Conservation (phyloP, 495 filamentous ascomycete species). For the Terfezia claveryi region DNA sequence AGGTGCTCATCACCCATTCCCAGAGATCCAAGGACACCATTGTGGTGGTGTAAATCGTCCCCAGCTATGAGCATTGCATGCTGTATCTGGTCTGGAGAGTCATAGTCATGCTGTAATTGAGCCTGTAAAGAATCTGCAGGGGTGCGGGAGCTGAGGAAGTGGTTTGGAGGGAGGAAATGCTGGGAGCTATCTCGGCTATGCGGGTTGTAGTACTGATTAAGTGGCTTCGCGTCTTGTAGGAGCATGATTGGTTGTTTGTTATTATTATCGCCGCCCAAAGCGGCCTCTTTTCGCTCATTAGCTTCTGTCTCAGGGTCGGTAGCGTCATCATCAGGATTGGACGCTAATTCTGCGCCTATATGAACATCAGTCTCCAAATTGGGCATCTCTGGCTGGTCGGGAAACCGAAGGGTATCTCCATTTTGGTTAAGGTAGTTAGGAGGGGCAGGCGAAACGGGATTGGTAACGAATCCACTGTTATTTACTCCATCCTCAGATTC, state of each 20-base stretch:
- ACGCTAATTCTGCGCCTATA: slow-evolving; percentile 24
- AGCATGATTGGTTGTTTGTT: not conserved
- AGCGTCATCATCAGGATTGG: slow-evolving; percentile 14
- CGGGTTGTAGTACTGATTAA: not conserved
- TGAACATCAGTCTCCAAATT: slow-evolving; percentile 23
- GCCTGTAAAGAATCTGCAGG: not conserved
- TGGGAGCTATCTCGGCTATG: slow-evolving; percentile 17
- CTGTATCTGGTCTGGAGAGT: slow-evolving; percentile 11
- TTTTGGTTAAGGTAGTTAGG: not conserved
- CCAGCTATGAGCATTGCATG: slow-evolving; percentile 17
- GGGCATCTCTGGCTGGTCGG: slow-evolving; percentile 17
- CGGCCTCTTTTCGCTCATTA: slow-evolving; percentile 10
- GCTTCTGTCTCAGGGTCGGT: slow-evolving; percentile 14
- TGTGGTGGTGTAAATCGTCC: slow-evolving; percentile 5
- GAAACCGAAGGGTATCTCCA: slow-evolving; percentile 3
- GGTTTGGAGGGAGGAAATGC: not conserved
- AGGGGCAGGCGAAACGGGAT: slow-evolving; percentile 21
- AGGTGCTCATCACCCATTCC: slow-evolving; percentile 3
- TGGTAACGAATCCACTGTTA: slow-evolving; percentile 15
- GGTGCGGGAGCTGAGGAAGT: not conserved
- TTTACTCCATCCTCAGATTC: slow-evolving; percentile 10
- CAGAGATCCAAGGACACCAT: slow-evolving; percentile 1
- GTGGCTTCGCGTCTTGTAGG: not conserved
- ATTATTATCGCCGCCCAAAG: not conserved
- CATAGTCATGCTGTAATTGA: slow-evolving; percentile 14